phyloP scores from a whole-genome alignment of 768 basidiomycete species.

The Austroboletus eburneus region DNA sequence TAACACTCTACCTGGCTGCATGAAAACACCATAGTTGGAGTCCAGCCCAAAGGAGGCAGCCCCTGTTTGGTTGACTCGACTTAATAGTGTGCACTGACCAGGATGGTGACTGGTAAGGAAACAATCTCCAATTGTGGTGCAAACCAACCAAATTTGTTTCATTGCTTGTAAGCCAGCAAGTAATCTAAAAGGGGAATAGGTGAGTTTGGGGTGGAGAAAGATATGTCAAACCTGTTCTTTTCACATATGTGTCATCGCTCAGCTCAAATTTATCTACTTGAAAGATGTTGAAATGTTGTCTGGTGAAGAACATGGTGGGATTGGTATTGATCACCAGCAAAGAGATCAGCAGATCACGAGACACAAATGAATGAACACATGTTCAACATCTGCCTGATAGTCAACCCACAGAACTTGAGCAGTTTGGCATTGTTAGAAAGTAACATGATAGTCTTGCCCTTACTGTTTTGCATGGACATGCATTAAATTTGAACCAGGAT shows the following conservation, averaged over 20 bases:
- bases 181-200: slow-evolving; percentile 52
- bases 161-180: slow-evolving; percentile 85
- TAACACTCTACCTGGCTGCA: slow-evolving; percentile 73
- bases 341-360: slow-evolving; percentile 32
- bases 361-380: slow-evolving; percentile 40
- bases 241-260: slow-evolving; percentile 73
- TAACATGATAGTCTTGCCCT: slow-evolving; percentile 45
- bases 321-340: slow-evolving; percentile 58
- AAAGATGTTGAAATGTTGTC: slow-evolving; percentile 79
- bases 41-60: slow-evolving; percentile 30
- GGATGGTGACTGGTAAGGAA: slow-evolving; percentile 41
- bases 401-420: slow-evolving; percentile 70
- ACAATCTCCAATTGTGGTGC: slow-evolving; percentile 47
- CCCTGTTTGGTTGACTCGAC: slow-evolving; percentile 69
- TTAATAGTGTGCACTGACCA: slow-evolving; percentile 75
- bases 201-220: background rate
- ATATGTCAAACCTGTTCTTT: slow-evolving; percentile 58
- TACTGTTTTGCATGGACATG: slow-evolving; percentile 59
- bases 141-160: slow-evolving; percentile 85
- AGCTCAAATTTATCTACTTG: slow-evolving; percentile 94
- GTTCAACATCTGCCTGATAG: slow-evolving; percentile 77
- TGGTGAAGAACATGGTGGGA: slow-evolving; percentile 70
- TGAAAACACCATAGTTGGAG: slow-evolving; percentile 79
- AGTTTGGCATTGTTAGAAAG: slow-evolving; percentile 65
- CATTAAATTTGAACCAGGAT: slow-evolving; percentile 70